Conservation (phyloP, 345 rosid species). For the Eucalyptus marginata region DNA sequence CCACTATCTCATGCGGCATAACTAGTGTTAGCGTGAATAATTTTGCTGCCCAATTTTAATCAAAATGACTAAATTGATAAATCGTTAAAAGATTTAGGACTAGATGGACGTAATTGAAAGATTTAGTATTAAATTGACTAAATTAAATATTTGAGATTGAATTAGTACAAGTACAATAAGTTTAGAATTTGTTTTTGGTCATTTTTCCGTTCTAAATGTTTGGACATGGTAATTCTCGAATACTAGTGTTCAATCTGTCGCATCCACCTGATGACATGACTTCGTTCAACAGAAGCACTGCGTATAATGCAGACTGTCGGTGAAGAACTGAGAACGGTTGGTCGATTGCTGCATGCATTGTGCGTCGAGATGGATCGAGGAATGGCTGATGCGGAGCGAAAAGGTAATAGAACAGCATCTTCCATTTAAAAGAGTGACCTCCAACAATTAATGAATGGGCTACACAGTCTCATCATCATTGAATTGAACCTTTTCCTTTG, state of each 20-base stretch:
- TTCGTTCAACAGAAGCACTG: background rate
- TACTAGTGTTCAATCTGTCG: background rate
- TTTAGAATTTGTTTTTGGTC: background rate
- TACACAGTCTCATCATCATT: background rate
- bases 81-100: no score
- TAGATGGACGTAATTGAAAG: accelerated
- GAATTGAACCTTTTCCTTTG: background rate
- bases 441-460: background rate
- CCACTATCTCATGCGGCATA: no score
- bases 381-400: background rate
- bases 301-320: background rate
- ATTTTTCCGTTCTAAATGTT: background rate
- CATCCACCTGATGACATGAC: background rate
- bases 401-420: background rate
- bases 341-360: background rate
- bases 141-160: background rate
- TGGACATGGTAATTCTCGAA: background rate
- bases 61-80: no score
- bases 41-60: no score
- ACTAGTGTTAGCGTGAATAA: no score
- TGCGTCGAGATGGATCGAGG: background rate
- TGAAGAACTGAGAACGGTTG: background rate
- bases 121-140: background rate
- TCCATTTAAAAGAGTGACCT: background rate
- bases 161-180: background rate